Base-by-base conservation (phyloP, 345 rosid species). In the Triadica sebifera region DNA sequence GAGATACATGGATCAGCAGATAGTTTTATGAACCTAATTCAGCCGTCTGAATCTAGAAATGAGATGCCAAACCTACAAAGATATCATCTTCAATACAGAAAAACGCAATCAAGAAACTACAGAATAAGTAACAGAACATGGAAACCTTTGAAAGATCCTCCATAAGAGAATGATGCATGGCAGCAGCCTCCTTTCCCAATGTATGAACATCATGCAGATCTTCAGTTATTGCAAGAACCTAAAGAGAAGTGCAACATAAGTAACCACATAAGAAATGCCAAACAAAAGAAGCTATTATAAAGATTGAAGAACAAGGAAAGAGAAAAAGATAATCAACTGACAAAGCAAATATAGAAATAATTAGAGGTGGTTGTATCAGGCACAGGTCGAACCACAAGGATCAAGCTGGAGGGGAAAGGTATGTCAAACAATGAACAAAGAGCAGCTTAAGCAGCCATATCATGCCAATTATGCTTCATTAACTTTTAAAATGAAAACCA, bases 161-260 rank as follows among this genome's bases (percentile, higher is more conserved):
- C 89, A 88, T 85, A 68, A 93, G 94, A 77, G 96, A 86, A 79
- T 47, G 80, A 61, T 91, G 90, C 70, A 86, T 76, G 46, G 88
- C 83, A 77, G 86, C 86, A 87, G 96, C 97, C 79, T 93, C 97
- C 88, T 88, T 91, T 75, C 97, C 98, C 79, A 90, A 76, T 67
- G 85, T 86, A 84, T 91, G 86, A 77, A 93, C 93, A 70, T 90
- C 98, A 74, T 89, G 96, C 81, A 93, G 86, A 83, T 90, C 97
- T 82, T 88, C 97, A 38, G 98, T 91, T 76, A 90, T 89, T 65
- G 96, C 93, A 80, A 91, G 85, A 79, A 93, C 94, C 97, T 93
- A 81, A 75, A 81, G 52, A 75, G 74, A 76, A 80, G 75, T 17
- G 39, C 61, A 72, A 78, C 55, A 74, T n/a, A n/a, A n/a, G n/a